These are phyloP conservation scores for Mariannaea elegans DNA, from an alignment of 2,329 filamentous ascomycete genomes.

Conservation along the genomic window DNA sequence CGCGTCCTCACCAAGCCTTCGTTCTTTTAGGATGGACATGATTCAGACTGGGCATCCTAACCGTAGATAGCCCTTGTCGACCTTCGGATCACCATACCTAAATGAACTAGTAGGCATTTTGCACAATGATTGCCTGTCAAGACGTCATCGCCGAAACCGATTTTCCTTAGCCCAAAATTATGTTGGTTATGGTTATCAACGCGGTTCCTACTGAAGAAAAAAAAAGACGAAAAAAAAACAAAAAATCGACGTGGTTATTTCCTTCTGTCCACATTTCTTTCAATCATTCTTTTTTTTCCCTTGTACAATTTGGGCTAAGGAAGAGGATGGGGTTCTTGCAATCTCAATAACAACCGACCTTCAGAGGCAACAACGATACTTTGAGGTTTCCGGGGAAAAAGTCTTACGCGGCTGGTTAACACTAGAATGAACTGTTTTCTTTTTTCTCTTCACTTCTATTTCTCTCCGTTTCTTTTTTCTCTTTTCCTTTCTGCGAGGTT, in stretches of 20 bases:
- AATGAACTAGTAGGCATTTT: neutral
- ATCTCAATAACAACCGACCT: constrained; percentile 13
- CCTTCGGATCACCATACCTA: neutral
- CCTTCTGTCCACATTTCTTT: constrained; percentile 13
- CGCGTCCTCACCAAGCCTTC: constrained; percentile 70
- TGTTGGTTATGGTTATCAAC: neutral
- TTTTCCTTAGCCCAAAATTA: constrained; percentile 4
- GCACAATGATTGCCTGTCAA: neutral
- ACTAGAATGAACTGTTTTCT: constrained; percentile 31
- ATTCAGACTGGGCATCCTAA: neutral
- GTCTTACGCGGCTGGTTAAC: constrained; percentile 5
- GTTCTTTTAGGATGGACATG: constrained; percentile 57
- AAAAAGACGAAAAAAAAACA: too few species aligned
- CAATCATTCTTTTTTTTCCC: constrained; percentile 9
- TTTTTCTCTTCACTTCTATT: constrained; percentile 23
- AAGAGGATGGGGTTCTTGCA: constrained; percentile 16
- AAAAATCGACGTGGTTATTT: constrained; percentile 11
- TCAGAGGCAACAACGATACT: constrained; percentile 17
- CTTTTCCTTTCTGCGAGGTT: constrained; percentile 15
- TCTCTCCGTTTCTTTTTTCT: constrained; percentile 12
- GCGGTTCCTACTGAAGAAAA: too few species aligned
- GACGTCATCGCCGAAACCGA: neutral
- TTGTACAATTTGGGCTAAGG: constrained; percentile 24
- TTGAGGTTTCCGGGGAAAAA: constrained; percentile 21
- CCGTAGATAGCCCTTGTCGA: neutral